A percentile compares a stretch with the other conserved stretches of the same genome.
phyloP scores from a whole-genome alignment of 2,329 filamentous ascomycete genomes.

The Chrysosporium queenslandicum region DNA sequence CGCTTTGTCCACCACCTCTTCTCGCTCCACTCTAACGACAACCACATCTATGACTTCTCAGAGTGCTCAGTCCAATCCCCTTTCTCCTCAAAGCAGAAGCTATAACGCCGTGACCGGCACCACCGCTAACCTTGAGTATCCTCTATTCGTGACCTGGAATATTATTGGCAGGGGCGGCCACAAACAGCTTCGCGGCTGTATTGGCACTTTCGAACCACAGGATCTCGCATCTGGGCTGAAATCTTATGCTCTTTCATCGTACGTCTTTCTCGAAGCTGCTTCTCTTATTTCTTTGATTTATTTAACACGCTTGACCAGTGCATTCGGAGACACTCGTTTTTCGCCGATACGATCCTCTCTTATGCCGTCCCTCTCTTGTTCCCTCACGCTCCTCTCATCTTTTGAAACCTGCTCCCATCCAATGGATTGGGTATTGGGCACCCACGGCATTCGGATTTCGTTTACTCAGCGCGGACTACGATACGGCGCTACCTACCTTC shows the following conservation, averaged over 20 bases:
- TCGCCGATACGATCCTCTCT: constrained; percentile 46
- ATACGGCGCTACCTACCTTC: constrained; percentile 81
- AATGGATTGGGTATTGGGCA: constrained; percentile 78
- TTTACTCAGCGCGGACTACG: constrained; percentile 65
- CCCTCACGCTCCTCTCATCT: constrained; percentile 72
- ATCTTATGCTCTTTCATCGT: constrained; percentile 74
- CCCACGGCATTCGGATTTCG: constrained; percentile 75
- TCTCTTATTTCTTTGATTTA: too few species aligned
- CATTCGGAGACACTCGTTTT: constrained; percentile 56
- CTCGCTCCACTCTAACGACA: constrained; percentile 35
- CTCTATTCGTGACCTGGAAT: constrained; percentile 95
- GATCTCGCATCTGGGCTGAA: constrained; percentile 62
- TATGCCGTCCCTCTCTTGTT: constrained; percentile 40
- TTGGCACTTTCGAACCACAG: constrained; percentile 81
- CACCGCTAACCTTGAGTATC: constrained; percentile 37
- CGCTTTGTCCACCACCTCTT: constrained; percentile 41
- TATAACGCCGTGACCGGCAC: constrained; percentile 6
- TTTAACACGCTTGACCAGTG: too few species aligned
- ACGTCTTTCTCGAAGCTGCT: constrained; percentile 24
- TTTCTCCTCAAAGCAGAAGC: constrained; percentile 17
- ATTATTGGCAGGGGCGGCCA: constrained; percentile 52
- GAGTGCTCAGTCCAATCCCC: constrained; percentile 34
- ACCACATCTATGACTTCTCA: constrained; percentile 35
- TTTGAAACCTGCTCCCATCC: constrained; percentile 66
- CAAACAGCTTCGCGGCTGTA: constrained; percentile 76